Base-by-base conservation (phyloP, 78 protist species). In the Dictyostelium capitatum region DNA sequence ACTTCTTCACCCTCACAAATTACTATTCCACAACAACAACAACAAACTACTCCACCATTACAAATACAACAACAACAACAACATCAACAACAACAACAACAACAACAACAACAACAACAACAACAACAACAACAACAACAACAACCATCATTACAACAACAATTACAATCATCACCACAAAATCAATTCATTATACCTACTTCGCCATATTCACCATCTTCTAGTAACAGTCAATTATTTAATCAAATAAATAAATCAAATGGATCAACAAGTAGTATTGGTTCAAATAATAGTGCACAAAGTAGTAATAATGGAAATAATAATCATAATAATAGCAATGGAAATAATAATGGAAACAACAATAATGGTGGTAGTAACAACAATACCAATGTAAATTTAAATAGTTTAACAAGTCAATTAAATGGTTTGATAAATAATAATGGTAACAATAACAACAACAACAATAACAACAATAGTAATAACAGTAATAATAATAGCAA, bases 51-150 rank as follows among this genome's bases (percentile, higher is more conserved):
- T 20, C 54, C 37, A 47, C 28, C 37, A 20, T 28, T 41, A 43
- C 28, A 43, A 20, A 20, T n/a, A 28, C 64, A 74, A 50, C 59
- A 74, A 50, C 80, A 74, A 23, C 80, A 17, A 10, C 90, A 53
- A 70, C 80, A 30, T 9, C 80, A 82, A 17, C 78, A 81, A 41
- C 70, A 48, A 47, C 51, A 81, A 37, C 75, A 64, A 50, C 6
- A 6, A 14, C 30, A n/a, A 17, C 28, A 48, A 47, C 32, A 74
- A 47, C 30, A 79, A 79, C 47, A 43, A 28, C 70, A 12, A 54
- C 14, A 15, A 30, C 65, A 65, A 57, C 48, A 80, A 32, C 72
- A 62, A 48, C 30, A 41, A 51, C 50, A 74, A 32, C 28, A 74
- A 48, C 37, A 74, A 47, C 43, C 43, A 37, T 37, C 43, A 37